Evolutionary conservation across 2,329 filamentous ascomycete species (phyloP).

Genomic region (Fusarium falciforme): DNA sequence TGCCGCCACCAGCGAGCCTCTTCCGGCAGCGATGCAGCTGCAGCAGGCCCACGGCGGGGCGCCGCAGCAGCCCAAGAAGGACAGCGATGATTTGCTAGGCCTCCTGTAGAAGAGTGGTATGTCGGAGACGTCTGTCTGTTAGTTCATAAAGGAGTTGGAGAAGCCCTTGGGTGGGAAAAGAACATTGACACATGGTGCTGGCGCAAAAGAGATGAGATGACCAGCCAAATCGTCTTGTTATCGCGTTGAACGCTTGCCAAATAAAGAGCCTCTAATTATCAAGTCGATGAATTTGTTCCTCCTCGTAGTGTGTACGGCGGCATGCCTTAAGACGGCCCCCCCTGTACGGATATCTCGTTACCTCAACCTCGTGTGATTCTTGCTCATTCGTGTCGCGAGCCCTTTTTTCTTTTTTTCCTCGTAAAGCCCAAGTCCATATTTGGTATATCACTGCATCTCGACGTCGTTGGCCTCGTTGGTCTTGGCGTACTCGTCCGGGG

Average conservation of each 20-base stretch:
- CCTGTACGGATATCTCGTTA: conserved; percentile 23
- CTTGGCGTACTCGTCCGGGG: conserved; percentile 85
- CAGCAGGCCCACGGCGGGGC: conserved; percentile 49
- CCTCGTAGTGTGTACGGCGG: conserved; percentile 30
- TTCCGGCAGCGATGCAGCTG: conserved; percentile 72
- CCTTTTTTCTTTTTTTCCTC: neutral
- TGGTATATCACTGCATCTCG: conserved; percentile 13
- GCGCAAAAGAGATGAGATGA: conserved; percentile 39
- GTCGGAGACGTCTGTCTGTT: conserved; percentile 7
- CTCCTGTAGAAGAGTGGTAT: conserved; percentile 49
- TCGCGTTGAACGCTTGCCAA: conserved; percentile 35
- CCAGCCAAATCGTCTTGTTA: conserved; percentile 23
- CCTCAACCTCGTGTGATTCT: neutral
- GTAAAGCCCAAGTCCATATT: conserved; percentile 4
- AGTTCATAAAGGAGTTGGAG: conserved; percentile 29
- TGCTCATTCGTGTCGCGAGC: neutral
- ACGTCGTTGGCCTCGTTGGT: conserved; percentile 38
- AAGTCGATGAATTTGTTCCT: conserved; percentile 16
- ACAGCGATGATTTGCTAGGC: conserved; percentile 69
- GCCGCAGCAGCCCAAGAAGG: conserved; percentile 63
- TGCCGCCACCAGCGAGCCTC: conserved; percentile 65
- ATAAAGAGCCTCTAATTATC: conserved; percentile 39
- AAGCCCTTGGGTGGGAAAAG: conserved; percentile 30
- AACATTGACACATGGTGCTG: conserved; percentile 32
- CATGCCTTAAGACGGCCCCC: conserved; percentile 15